Base-by-base conservation (phyloP, 129 eudicot genomes). In the Scalesia atractyloides region DNA sequence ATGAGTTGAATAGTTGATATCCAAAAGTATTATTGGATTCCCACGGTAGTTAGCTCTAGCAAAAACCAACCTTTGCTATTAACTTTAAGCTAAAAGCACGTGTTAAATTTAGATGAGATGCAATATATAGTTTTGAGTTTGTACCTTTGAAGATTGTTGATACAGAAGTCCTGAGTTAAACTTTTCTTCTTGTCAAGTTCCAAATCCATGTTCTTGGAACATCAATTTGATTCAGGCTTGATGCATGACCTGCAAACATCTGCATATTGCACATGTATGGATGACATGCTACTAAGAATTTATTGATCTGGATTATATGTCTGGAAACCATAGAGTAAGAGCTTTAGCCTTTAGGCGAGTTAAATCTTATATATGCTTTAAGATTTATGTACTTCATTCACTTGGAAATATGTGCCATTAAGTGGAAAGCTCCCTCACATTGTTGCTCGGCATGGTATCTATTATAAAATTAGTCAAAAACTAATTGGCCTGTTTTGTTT, bases 371-470 rank as follows among this genome's bases (percentile, higher is more conserved):
- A 24, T 58, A 24, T 24, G 24, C 5, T 58, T 11, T 58, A 13
- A 58, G 6, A 58, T 22, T 22, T 52, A 66, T 13, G 66, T 81
- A 88, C 97, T 96, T 91, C 97, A 57, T 91, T 91, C n/a, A 58
- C 64, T 58, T 58, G 64, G 64, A 58, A 58, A 11, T 58, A 58
- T 12, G 64, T 58, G 64, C 64, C 64, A 58, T 58, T 58, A 36
- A 58, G 64, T 7, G 64, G 64, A 58, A 58, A 66, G 76, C 96
- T 88, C 53, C 97, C 97, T 81, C 96, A 73, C 89, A 81, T 91
- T 68, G 97, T 96, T 64, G 97, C 88, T 82, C 93, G 73, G 65
- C 93, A 88, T 70, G 97, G 97, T 74, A 91, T 86, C 96, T 91
- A 86, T 43, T 53, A 80, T 61, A 60, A 43, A 69, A 53, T 61